Percentiles rank a stretch among this genome's conserved stretches.
Conservation (phyloP, 306 rosid species). For the Ceratonia siliqua region DNA sequence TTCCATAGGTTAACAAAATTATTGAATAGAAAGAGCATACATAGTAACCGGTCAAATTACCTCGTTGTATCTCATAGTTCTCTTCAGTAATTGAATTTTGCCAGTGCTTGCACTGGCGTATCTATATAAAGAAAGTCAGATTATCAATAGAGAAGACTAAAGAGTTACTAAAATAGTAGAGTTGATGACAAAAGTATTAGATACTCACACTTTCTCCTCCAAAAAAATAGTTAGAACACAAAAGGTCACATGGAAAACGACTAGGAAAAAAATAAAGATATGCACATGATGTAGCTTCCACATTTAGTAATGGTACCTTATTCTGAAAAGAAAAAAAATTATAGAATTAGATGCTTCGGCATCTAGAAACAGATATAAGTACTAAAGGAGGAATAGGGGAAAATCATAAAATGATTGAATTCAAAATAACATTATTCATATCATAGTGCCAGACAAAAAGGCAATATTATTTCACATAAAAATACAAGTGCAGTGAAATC, state of each 20-base stretch:
- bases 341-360: neutral
- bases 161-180: neutral
- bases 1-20: neutral
- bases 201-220: constrained; percentile 74
- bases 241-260: constrained; percentile 78
- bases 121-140: constrained; percentile 43
- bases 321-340: constrained; percentile 43
- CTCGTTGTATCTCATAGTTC: constrained; percentile 36
- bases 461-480: neutral
- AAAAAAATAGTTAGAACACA: constrained; percentile 76
- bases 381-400: neutral
- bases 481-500: neutral
- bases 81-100: constrained; percentile 60
- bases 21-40: neutral
- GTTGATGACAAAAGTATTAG: constrained; percentile 7
- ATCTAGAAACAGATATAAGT: neutral
- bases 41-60: constrained; percentile 37
- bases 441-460: neutral
- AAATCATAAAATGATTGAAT: neutral
- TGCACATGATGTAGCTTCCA: constrained; percentile 91
- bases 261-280: constrained; percentile 84
- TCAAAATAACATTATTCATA: neutral
- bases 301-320: constrained; percentile 71
- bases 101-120: constrained; percentile 86
- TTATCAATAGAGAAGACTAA: neutral